Conservation (phyloP, 306 rosid genomes). For the Abrus pulchellus region DNA sequence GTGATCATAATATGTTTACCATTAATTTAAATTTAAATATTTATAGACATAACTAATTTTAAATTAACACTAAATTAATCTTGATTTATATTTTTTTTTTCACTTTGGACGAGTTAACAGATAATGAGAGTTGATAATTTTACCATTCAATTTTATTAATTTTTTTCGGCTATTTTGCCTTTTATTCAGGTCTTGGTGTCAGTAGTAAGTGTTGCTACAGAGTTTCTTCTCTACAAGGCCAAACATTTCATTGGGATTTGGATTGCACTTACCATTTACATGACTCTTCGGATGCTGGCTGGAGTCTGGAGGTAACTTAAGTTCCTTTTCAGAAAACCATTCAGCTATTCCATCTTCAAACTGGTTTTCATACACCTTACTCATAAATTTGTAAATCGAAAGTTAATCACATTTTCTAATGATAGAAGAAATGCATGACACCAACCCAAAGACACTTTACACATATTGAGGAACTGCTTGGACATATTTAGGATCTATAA, state of each 20-base stretch:
- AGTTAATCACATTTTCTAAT: too few species aligned
- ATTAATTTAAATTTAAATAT: too few species aligned
- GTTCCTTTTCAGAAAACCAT: neutral
- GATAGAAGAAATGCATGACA: neutral
- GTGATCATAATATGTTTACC: too few species aligned
- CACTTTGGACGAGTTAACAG: too few species aligned
- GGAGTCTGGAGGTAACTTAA: conserved; percentile 84
- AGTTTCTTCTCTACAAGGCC: conserved; percentile 63
- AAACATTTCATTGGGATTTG: conserved; percentile 83
- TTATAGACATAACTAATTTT: too few species aligned
- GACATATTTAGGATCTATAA: neutral
- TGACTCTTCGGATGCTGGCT: conserved; percentile 75
- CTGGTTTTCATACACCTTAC: neutral
- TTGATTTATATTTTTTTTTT: too few species aligned
- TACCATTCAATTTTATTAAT: neutral
- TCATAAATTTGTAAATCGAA: too few species aligned
- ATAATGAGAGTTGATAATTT: too few species aligned
- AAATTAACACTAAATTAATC: too few species aligned
- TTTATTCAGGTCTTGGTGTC: conserved; percentile 72
- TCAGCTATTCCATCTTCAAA: neutral
- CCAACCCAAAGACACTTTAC: neutral
- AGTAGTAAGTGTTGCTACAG: conserved; percentile 59
- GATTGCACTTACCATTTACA: conserved; percentile 86
- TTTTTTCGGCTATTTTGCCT: neutral
- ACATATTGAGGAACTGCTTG: neutral